These are phyloP conservation scores for Neurospora sp. DNA, from an alignment of 495 filamentous ascomycete genomes.

Conservation along the genomic window DNA sequence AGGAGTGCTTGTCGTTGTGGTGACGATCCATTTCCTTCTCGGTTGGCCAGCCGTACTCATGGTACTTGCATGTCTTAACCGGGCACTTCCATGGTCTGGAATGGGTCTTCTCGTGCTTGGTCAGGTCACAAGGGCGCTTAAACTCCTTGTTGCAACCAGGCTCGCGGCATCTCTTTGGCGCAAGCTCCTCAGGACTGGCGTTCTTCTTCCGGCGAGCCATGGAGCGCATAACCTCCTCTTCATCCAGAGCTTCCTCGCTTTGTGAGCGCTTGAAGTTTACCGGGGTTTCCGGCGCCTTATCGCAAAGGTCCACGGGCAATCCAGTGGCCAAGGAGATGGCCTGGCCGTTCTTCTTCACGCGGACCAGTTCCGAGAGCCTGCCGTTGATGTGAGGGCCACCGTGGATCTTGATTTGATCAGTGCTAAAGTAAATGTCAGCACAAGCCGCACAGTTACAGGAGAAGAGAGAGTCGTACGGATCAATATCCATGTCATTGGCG, in stretches of 20 bases:
- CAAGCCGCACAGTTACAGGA: neutral
- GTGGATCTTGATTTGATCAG: conserved; percentile 59
- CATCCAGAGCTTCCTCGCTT: conserved; percentile 50
- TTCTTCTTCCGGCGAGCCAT: conserved; percentile 89
- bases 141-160: conserved; percentile 75
- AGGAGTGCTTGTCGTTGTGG: conserved; percentile 86
- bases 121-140: conserved; percentile 84
- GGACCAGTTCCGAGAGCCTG: conserved; percentile 66
- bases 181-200: conserved; percentile 57
- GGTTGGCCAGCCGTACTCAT: conserved; percentile 83
- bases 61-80: conserved; percentile 70
- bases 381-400: conserved; percentile 72
- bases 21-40: conserved; percentile 96
- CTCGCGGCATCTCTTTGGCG: conserved; percentile 58
- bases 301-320: conserved; percentile 35
- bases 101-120: conserved; percentile 96
- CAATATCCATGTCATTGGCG: conserved; percentile 39
- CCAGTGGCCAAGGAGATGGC: conserved; percentile 63
- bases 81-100: conserved; percentile 91
- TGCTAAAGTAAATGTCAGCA: conserved; percentile 39
- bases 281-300: conserved; percentile 30
- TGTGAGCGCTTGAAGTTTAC: conserved; percentile 52
- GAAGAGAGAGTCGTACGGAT: conserved; percentile 33
- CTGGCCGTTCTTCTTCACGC: conserved; percentile 65
- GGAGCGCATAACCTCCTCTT: conserved; percentile 70